A percentile compares a stretch with the other conserved stretches of the same genome.
These are phyloP conservation scores for Suhomyces choctaworum DNA, from an alignment of 1,139 yeast genomes.

Conservation along the genomic window DNA sequence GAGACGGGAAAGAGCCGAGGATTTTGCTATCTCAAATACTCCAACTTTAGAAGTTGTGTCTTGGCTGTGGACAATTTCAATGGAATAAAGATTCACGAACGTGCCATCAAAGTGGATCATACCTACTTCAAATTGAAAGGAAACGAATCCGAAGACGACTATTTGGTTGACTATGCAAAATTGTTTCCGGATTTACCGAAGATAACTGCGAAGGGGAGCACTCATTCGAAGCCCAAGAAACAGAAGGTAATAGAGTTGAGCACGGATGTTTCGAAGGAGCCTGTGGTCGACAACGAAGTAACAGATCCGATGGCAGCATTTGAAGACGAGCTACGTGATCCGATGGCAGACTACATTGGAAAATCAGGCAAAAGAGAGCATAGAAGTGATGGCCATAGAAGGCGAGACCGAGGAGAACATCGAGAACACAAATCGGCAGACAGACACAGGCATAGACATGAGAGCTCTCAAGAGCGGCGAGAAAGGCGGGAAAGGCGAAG, in stretches of 20 bases:
- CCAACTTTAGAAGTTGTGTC: slow-evolving; percentile 76
- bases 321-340: not conserved
- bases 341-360: slow-evolving; percentile 4
- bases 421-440: not conserved
- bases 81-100: slow-evolving; percentile 64
- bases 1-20: slow-evolving; percentile 72
- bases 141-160: slow-evolving; percentile 50
- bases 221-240: too few relatives aligned
- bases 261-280: too few relatives aligned
- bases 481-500: too few relatives aligned
- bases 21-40: slow-evolving; percentile 81
- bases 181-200: slow-evolving; percentile 10
- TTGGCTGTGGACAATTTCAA: slow-evolving; percentile 88
- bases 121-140: slow-evolving; percentile 60
- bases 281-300: slow-evolving; percentile 13
- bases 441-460: not conserved
- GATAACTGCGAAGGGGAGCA: not conserved
- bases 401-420: not conserved
- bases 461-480: too few relatives aligned
- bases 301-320: slow-evolving; percentile 23
- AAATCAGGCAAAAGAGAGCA: slow-evolving; percentile 2
- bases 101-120: slow-evolving; percentile 71
- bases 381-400: slow-evolving; percentile 6
- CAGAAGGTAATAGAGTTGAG: not conserved
- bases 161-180: slow-evolving; percentile 34